Conservation (phyloP, 495 filamentous ascomycete species). For the Chlorociboria aeruginascens region DNA sequence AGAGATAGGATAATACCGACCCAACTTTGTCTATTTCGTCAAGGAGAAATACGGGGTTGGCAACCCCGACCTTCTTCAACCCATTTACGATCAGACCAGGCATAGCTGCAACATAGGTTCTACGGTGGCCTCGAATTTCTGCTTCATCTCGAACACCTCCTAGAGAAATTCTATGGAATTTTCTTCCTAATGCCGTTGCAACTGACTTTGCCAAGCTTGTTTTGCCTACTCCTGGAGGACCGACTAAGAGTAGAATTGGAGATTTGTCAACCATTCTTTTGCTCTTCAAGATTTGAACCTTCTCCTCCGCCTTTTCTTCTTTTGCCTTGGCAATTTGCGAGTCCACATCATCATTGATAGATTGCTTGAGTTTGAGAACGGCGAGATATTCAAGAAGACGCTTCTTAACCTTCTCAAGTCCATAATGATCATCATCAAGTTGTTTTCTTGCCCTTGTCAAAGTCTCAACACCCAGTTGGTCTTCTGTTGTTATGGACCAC, state of each 20-base stretch:
- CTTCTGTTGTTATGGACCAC: slow-evolving; percentile 78
- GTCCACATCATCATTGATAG: slow-evolving; percentile 69
- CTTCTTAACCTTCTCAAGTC: slow-evolving; percentile 96
- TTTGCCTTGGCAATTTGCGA: slow-evolving; percentile 57
- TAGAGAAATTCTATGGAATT: slow-evolving; percentile 95
- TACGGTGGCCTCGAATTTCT: slow-evolving; percentile 88
- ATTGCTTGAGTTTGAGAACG: slow-evolving; percentile 86
- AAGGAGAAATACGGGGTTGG: slow-evolving; percentile 91
- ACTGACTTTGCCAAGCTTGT: slow-evolving; percentile 92
- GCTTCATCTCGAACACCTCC: slow-evolving; percentile 95
- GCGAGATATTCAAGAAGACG: slow-evolving; percentile 90
- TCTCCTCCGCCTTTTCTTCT: slow-evolving; percentile 40
- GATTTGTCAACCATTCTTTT: slow-evolving; percentile 85
- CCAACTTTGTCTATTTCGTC: slow-evolving; percentile 99
- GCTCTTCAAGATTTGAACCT: slow-evolving; percentile 56
- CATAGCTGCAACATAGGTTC: slow-evolving; percentile 98
- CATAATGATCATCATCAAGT: slow-evolving; percentile 93
- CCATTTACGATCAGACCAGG: slow-evolving; percentile 91
- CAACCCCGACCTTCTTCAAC: slow-evolving; percentile 89
- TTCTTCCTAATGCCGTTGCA: slow-evolving; percentile 79
- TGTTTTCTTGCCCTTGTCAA: slow-evolving; percentile 73
- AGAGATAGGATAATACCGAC: slow-evolving; percentile 5
- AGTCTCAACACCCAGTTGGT: slow-evolving; percentile 75
- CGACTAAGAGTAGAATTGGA: slow-evolving; percentile 86
- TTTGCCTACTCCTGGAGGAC: slow-evolving; percentile 93